A percentile compares a stretch with the other conserved stretches of the same genome.
Conservation (phyloP, 768 basidiomycete species). For the Rhodotorula toruloides region DNA sequence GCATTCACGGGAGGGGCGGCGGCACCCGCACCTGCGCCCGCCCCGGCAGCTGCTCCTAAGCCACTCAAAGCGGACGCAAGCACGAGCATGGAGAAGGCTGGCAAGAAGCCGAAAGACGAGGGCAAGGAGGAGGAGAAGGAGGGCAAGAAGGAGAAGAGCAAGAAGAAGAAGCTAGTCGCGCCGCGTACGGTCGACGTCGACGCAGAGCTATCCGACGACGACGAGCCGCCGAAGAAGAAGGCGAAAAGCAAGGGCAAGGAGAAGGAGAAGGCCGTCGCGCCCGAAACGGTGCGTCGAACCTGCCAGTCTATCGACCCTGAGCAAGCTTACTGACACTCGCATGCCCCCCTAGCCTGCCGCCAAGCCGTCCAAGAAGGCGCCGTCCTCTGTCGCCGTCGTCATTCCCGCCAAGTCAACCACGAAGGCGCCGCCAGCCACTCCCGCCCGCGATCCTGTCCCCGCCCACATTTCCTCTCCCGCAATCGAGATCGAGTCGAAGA, state of each 20-base stretch:
- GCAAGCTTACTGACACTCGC: too few species aligned
- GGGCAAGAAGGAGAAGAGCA: constrained; percentile 3
- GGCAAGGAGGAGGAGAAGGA: background rate
- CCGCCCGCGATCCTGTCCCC: background rate
- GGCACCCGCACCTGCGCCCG: background rate
- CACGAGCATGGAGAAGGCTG: background rate
- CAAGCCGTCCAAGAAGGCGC: too few species aligned
- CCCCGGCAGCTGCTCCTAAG: background rate
- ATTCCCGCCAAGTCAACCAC: background rate
- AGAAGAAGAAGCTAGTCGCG: background rate
- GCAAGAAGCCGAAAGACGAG: background rate
- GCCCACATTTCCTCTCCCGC: background rate
- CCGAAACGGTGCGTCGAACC: too few species aligned
- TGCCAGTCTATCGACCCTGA: too few species aligned
- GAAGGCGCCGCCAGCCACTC: background rate
- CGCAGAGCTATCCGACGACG: too few species aligned
- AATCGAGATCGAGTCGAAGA: background rate
- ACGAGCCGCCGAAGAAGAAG: too few species aligned
- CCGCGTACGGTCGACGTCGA: too few species aligned
- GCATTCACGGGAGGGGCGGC: too few species aligned
- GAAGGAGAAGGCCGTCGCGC: too few species aligned
- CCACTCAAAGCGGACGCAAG: background rate
- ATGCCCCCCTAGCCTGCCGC: too few species aligned
- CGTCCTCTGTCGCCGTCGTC: too few species aligned
- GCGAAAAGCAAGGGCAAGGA: too few species aligned